phyloP scores from a whole-genome alignment of 257 asterid species.

The Nicotiana tomentosiformis region DNA sequence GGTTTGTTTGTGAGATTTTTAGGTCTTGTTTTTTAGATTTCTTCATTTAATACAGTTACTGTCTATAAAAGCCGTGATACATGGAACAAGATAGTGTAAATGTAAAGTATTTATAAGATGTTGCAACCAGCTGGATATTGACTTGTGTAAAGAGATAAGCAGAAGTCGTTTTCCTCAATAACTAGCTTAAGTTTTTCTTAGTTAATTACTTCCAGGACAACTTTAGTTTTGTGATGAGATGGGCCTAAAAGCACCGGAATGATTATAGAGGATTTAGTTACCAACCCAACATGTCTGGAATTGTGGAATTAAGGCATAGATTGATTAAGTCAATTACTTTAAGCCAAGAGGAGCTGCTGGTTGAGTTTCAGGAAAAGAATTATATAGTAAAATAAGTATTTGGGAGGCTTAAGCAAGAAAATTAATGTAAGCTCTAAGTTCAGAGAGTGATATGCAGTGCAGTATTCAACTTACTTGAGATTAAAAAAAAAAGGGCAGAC shows the following conservation, averaged over 20 bases:
- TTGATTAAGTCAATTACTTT: background rate
- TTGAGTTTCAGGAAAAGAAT: background rate
- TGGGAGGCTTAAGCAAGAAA: background rate
- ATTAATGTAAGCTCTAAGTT: background rate
- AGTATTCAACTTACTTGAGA: background rate
- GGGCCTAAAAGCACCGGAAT: background rate
- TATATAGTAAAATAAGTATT: background rate
- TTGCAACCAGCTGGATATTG: background rate
- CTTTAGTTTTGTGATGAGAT: background rate
- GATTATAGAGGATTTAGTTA: background rate
- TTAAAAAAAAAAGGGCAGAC: background rate
- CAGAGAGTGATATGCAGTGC: background rate
- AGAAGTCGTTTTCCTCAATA: background rate
- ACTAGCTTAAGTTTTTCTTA: background rate
- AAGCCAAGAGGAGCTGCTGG: background rate
- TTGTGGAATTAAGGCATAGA: background rate
- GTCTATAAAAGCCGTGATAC: background rate
- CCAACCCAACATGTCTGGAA: background rate
- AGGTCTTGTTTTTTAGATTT: background rate
- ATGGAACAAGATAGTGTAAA: background rate
- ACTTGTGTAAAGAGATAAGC: background rate
- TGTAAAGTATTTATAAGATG: background rate
- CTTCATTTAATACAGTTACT: background rate
- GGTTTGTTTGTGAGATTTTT: background rate
- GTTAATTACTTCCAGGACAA: too few species aligned